phyloP scores from a whole-genome alignment of 805 yeast species.

The Hanseniaspora occidentalis region DNA sequence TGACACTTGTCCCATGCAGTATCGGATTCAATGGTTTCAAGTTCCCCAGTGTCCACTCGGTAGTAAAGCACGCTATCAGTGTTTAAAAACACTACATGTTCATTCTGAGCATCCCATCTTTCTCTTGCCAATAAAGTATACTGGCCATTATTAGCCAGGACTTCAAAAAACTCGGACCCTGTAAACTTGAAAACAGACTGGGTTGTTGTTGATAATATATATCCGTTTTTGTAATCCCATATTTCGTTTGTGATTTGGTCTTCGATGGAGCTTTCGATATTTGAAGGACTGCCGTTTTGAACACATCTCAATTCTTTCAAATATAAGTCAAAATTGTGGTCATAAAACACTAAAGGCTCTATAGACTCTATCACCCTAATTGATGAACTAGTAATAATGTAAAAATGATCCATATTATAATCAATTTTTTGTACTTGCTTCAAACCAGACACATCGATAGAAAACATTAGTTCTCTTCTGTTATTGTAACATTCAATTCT shows the following conservation, averaged over 20 bases:
- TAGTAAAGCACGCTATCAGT: conserved; percentile 9
- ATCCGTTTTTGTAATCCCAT: conserved; percentile 20
- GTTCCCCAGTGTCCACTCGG: conserved; percentile 3
- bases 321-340: neutral
- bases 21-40: conserved; percentile 7
- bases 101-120: conserved; percentile 18
- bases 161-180: conserved; percentile 6
- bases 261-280: neutral
- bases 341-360: conserved; percentile 13
- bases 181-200: conserved; percentile 14
- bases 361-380: conserved; percentile 11
- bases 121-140: conserved; percentile 18
- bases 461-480: neutral
- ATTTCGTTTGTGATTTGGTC: conserved; percentile 13
- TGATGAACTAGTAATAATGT: conserved; percentile 11
- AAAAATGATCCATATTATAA: conserved; percentile 8
- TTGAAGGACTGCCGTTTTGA: neutral
- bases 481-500: conserved; percentile 1
- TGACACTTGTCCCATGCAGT: conserved; percentile 19
- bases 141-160: conserved; percentile 11
- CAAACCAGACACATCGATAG: neutral
- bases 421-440: neutral
- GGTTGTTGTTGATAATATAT: conserved; percentile 11
- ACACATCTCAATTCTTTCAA: neutral
- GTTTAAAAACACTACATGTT: conserved; percentile 15